A percentile compares a stretch with the other conserved stretches of the same genome.
phyloP scores from a whole-genome alignment of 805 yeast species.

The Pichia gijzeniarum region DNA sequence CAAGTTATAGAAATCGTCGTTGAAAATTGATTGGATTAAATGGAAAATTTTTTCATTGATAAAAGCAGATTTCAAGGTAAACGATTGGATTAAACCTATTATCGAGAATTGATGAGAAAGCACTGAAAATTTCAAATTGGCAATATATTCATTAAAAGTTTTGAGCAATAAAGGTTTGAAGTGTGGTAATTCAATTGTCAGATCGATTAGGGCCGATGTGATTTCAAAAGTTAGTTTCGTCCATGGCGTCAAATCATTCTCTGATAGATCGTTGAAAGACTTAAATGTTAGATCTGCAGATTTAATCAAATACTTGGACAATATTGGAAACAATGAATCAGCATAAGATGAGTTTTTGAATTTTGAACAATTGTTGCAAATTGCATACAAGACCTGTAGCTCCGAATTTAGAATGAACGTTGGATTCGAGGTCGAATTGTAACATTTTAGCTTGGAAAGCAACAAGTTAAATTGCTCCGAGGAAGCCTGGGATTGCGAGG shows the following conservation, averaged over 20 bases:
- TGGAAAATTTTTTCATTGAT: constrained; percentile 18
- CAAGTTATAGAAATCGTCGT: constrained; percentile 23
- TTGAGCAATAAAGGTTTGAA: constrained; percentile 12
- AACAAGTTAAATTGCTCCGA: constrained; percentile 19
- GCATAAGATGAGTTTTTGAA: constrained; percentile 37
- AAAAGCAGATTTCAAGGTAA: constrained; percentile 21
- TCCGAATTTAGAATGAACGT: constrained; percentile 20
- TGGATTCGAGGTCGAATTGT: not conserved
- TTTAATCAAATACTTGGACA: constrained; percentile 41
- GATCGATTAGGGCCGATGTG: constrained; percentile 26
- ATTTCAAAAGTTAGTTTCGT: constrained; percentile 33
- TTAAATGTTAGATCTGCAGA: constrained; percentile 39
- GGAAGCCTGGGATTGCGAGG: constrained; percentile 17
- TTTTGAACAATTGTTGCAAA: constrained; percentile 40
- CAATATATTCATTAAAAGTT: constrained; percentile 11
- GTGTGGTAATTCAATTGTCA: constrained; percentile 20
- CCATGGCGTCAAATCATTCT: constrained; percentile 35
- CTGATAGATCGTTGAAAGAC: constrained; percentile 22
- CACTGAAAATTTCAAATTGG: not conserved
- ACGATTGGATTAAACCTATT: constrained; percentile 27
- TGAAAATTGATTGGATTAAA: constrained; percentile 20
- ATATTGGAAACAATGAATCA: constrained; percentile 35
- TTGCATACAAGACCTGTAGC: constrained; percentile 49
- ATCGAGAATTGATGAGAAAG: constrained; percentile 22
- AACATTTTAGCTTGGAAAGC: constrained; percentile 2